Evolutionary conservation across 73 alveolate genomes (phyloP).

Genomic region (Blepharisma japonicum): DNA sequence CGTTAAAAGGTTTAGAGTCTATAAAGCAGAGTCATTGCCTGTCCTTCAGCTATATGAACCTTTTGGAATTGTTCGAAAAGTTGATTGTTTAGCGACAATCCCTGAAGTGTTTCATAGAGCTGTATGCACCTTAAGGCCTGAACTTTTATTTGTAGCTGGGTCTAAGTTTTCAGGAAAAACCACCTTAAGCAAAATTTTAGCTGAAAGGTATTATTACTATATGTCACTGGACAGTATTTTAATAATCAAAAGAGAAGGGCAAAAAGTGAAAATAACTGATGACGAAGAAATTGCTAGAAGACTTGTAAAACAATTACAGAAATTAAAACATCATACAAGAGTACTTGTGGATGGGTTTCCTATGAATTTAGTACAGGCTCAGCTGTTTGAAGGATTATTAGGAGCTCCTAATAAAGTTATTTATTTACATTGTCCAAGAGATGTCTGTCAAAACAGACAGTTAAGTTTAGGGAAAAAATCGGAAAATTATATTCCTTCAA

Average conservation of each 20-base stretch:
- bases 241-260: conserved; percentile 36
- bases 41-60: conserved; percentile 71
- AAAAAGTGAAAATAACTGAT: conserved; percentile 35
- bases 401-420: conserved; percentile 43
- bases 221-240: conserved; percentile 54
- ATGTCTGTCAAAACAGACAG: conserved; percentile 59
- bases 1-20: conserved; percentile 90
- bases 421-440: conserved; percentile 46
- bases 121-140: conserved; percentile 70
- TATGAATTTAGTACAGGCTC: conserved; percentile 59
- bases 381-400: conserved; percentile 53
- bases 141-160: conserved; percentile 70
- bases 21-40: conserved; percentile 88
- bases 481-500: conserved; percentile 39
- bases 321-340: conserved; percentile 55
- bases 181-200: conserved; percentile 56
- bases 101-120: conserved; percentile 64
- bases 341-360: conserved; percentile 82
- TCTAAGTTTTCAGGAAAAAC: conserved; percentile 82
- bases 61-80: conserved; percentile 66
- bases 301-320: conserved; percentile 51
- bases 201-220: conserved; percentile 56
- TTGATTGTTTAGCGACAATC: conserved; percentile 63
- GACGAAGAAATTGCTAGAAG: conserved; percentile 49
- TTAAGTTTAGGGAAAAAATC: conserved; percentile 45